Percentiles rank a stretch among this genome's conserved stretches.
Evolutionary conservation across 768 basidiomycete species (phyloP).

Genomic region (Rhodotorula graminis): DNA sequence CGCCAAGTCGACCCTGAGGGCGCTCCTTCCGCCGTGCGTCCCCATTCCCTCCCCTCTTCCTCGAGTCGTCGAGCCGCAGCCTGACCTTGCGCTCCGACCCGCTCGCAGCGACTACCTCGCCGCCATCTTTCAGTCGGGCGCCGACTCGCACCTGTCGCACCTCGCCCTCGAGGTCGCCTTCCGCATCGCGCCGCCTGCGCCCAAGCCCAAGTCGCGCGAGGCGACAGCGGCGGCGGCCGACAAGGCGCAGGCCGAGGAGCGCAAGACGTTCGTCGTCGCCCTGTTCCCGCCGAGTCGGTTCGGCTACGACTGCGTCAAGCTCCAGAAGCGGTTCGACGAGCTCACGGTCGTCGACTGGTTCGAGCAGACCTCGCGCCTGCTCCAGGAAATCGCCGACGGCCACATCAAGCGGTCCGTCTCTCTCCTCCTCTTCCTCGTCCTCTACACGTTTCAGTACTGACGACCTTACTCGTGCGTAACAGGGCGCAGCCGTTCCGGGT

Average conservation of each 20-base stretch:
- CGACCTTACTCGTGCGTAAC: background rate
- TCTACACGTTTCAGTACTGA: background rate
- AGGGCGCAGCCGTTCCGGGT: background rate
- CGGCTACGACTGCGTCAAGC: background rate
- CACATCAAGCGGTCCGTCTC: background rate
- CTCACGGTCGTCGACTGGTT: background rate
- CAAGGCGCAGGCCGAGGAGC: background rate
- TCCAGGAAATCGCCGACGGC: background rate
- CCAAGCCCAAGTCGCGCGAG: background rate
- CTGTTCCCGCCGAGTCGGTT: background rate
- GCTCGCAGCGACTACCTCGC: slow-evolving; percentile 8
- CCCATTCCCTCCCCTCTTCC: background rate
- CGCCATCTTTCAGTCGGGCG: background rate
- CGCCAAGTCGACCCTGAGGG: background rate
- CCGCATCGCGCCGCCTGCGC: background rate
- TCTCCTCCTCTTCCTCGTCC: no score
- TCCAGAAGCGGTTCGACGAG: background rate
- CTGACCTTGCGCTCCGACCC: background rate
- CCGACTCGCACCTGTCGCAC: slow-evolving; percentile 16
- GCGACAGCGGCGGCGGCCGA: background rate
- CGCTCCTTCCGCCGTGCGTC: background rate
- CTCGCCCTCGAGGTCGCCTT: slow-evolving; percentile 6
- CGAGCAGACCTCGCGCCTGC: background rate
- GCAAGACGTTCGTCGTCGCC: background rate
- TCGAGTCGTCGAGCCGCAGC: no score